Evolutionary conservation across 2,329 filamentous ascomycete species (phyloP).

Genomic region (Aotearoamyces nothofagi): DNA sequence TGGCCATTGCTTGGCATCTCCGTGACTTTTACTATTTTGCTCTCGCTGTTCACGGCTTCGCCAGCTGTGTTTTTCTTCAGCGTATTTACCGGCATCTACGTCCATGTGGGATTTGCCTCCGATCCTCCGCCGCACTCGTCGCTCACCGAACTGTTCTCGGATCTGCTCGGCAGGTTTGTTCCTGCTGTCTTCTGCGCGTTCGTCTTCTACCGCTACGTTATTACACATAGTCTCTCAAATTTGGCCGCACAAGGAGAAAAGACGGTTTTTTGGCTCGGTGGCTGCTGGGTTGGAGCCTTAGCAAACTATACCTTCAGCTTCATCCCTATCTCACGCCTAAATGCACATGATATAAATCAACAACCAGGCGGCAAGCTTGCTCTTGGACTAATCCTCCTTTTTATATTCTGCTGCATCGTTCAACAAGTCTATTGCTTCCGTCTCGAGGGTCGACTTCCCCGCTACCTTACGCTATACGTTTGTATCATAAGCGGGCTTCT

Average conservation of each 20-base stretch:
- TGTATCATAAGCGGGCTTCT: slow-evolving; percentile 53
- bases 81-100: slow-evolving; percentile 69
- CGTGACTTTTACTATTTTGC: slow-evolving; percentile 57
- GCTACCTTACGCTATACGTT: slow-evolving; percentile 64
- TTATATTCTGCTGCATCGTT: slow-evolving; percentile 51
- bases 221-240: slow-evolving; percentile 52
- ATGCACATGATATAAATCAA: slow-evolving; percentile 70
- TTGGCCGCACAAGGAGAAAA: slow-evolving; percentile 80
- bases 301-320: slow-evolving; percentile 93
- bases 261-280: slow-evolving; percentile 77
- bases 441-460: slow-evolving; percentile 65
- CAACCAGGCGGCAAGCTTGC: slow-evolving; percentile 83
- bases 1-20: slow-evolving; percentile 79
- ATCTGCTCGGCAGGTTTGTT: slow-evolving; percentile 66
- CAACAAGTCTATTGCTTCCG: slow-evolving; percentile 78
- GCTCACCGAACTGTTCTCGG: slow-evolving; percentile 59
- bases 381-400: slow-evolving; percentile 59
- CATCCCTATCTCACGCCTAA: slow-evolving; percentile 89
- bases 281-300: slow-evolving; percentile 78
- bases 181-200: slow-evolving; percentile 79
- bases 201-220: slow-evolving; percentile 77
- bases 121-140: slow-evolving; percentile 62
- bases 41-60: slow-evolving; percentile 72
- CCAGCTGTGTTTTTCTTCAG: slow-evolving; percentile 74
- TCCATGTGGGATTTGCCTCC: slow-evolving; percentile 78